Conservation (phyloP, 2,329 filamentous ascomycete species). For the Fusarium floridanum region DNA sequence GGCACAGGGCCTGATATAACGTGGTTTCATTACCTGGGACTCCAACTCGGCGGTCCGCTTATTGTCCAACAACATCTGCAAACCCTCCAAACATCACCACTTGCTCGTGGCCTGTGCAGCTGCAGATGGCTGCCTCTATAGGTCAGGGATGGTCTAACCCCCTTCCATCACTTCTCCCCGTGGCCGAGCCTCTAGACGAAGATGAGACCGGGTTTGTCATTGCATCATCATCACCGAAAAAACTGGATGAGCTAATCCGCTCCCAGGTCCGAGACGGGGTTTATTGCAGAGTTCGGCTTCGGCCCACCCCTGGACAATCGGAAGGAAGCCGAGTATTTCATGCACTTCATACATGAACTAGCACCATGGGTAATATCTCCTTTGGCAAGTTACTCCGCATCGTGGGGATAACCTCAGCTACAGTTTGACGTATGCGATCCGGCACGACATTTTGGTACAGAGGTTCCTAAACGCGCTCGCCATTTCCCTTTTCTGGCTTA, state of each 20-base stretch:
- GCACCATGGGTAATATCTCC: conserved; percentile 26
- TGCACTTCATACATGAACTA: conserved; percentile 37
- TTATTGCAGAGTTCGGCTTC: conserved; percentile 30
- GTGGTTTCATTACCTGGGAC: conserved; percentile 5
- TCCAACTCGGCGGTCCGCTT: neutral
- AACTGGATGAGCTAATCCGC: conserved; percentile 1
- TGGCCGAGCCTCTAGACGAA: conserved; percentile 11
- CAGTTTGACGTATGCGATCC: conserved; percentile 59
- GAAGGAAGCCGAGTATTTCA: conserved; percentile 34
- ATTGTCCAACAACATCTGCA: neutral
- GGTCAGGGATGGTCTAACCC: conserved; percentile 26
- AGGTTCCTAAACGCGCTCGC: conserved; percentile 56
- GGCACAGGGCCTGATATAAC: conserved; percentile 5
- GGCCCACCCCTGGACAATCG: conserved; percentile 29
- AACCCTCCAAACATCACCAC: neutral
- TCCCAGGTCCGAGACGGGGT: conserved; percentile 5
- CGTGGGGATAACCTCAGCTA: conserved; percentile 8
- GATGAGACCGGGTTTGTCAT: conserved; percentile 15
- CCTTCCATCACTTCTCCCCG: conserved; percentile 28
- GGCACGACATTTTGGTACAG: conserved; percentile 55
- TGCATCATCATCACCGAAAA: neutral
- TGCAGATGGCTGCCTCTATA: conserved; percentile 22
- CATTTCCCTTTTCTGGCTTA: conserved; percentile 54
- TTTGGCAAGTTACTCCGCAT: conserved; percentile 3
- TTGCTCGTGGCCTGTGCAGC: neutral